Percentiles rank a stretch among this genome's conserved stretches.
Conservation (phyloP, 2,329 filamentous ascomycete species). For the Helotiales sp. region DNA sequence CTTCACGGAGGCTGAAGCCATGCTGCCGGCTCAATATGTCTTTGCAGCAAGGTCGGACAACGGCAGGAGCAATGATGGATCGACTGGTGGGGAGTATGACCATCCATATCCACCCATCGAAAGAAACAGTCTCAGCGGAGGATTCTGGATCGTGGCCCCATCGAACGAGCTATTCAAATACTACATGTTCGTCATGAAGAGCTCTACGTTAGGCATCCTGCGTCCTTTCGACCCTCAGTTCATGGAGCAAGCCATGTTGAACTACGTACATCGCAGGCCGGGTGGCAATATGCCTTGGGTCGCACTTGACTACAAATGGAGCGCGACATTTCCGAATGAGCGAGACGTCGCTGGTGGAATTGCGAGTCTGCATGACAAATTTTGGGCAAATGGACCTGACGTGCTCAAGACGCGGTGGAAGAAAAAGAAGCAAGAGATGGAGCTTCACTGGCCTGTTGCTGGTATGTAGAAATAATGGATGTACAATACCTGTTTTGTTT, state of each 20-base stretch:
- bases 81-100: neutral
- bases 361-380: neutral
- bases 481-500: too few species aligned
- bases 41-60: neutral
- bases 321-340: slow-evolving; percentile 1
- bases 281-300: neutral
- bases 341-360: neutral
- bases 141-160: neutral
- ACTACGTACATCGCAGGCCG: neutral
- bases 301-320: neutral
- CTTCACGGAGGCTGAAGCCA: neutral
- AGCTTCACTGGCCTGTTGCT: neutral
- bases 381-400: neutral
- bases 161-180: neutral
- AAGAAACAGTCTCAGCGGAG: neutral
- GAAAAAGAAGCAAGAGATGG: neutral
- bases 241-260: neutral
- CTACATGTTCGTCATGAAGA: neutral
- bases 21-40: neutral
- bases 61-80: neutral
- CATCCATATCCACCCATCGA: neutral
- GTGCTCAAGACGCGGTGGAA: neutral
- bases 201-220: neutral
- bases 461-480: neutral
- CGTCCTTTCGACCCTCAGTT: neutral